A percentile compares a stretch with the other conserved stretches of the same genome.
Evolutionary conservation across 306 rosid genomes (phyloP).

Genomic region (Casuarina cunninghamiana): DNA sequence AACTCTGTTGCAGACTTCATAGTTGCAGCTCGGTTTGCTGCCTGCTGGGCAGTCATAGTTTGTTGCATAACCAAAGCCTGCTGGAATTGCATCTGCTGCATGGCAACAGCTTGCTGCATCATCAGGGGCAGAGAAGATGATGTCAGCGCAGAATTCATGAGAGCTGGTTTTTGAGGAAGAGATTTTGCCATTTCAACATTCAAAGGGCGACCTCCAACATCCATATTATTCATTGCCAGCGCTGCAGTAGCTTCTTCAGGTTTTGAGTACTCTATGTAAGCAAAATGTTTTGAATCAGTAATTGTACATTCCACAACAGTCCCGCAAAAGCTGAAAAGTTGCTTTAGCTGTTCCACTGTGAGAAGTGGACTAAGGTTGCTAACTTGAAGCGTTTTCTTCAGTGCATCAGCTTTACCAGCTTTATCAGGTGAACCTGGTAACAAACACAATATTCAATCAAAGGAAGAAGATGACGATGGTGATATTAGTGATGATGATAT

Average conservation of each 20-base stretch:
- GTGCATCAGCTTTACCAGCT: conserved; percentile 65
- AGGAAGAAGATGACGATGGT: conserved; percentile 12
- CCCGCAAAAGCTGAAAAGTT: conserved; percentile 93
- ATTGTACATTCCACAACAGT: conserved; percentile 92
- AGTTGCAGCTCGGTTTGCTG: conserved; percentile 91
- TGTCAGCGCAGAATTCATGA: conserved; percentile 53
- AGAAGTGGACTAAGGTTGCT: conserved; percentile 99
- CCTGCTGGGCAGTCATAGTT: conserved; percentile 91
- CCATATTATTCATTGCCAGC: conserved; percentile 88
- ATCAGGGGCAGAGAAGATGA: conserved; percentile 90
- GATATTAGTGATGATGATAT: background rate
- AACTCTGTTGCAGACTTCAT: conserved; percentile 96
- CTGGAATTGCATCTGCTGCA: conserved; percentile 99
- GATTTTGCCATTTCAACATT: conserved; percentile 99
- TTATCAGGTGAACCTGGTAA: conserved; percentile 72
- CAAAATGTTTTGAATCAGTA: conserved; percentile 97
- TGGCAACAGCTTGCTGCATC: conserved; percentile 99
- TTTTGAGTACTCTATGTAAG: conserved; percentile 94
- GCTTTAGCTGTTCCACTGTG: conserved; percentile 91
- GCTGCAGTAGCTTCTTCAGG: conserved; percentile 94
- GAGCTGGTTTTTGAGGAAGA: conserved; percentile 70
- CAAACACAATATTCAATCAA: conserved; percentile 22
- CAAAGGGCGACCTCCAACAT: conserved; percentile 97
- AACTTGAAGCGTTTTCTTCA: conserved; percentile 96
- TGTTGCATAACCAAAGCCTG: conserved; percentile 97